Conservation (phyloP, 2,329 filamentous ascomycete genomes). For the Sarocladiaceae sp. region DNA sequence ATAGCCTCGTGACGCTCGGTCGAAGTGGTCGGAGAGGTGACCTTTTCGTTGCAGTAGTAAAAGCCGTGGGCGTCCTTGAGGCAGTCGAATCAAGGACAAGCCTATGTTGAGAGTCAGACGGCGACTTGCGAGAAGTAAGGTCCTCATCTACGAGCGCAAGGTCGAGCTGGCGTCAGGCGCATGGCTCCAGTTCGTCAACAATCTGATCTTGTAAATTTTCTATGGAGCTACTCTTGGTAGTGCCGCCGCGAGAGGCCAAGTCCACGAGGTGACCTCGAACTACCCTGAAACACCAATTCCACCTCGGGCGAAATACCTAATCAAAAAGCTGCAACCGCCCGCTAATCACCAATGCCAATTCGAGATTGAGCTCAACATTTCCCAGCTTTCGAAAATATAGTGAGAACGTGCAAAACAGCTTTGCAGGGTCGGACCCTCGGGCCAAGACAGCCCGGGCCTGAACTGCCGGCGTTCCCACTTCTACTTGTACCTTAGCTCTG, state of each 20-base stretch:
- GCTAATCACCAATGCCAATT: too few relatives aligned
- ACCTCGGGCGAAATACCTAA: too few relatives aligned
- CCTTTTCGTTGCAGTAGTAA: constrained; percentile 3
- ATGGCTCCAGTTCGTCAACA: background rate
- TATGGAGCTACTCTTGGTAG: too few relatives aligned
- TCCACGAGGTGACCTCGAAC: background rate
- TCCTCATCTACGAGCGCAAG: background rate
- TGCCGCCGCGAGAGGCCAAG: background rate
- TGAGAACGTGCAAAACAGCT: too few relatives aligned
- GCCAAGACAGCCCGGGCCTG: background rate
- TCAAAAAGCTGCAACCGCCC: too few relatives aligned
- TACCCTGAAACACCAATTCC: constrained; percentile 7
- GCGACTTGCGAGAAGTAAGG: background rate
- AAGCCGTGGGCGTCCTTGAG: background rate
- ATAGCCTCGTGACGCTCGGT: constrained; percentile 15
- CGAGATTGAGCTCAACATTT: too few relatives aligned
- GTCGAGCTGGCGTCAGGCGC: background rate
- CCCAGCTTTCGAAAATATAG: too few relatives aligned
- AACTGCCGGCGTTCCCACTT: background rate
- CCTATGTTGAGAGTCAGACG: background rate
- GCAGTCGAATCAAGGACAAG: background rate
- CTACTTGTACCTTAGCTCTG: background rate
- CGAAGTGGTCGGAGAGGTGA: background rate
- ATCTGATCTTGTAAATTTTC: constrained; percentile 2
- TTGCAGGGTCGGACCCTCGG: too few relatives aligned